Percentiles rank a stretch among this genome's conserved stretches.
Conservation (phyloP, 1,139 yeast genomes). For the Debaryomycetaceae sp. region DNA sequence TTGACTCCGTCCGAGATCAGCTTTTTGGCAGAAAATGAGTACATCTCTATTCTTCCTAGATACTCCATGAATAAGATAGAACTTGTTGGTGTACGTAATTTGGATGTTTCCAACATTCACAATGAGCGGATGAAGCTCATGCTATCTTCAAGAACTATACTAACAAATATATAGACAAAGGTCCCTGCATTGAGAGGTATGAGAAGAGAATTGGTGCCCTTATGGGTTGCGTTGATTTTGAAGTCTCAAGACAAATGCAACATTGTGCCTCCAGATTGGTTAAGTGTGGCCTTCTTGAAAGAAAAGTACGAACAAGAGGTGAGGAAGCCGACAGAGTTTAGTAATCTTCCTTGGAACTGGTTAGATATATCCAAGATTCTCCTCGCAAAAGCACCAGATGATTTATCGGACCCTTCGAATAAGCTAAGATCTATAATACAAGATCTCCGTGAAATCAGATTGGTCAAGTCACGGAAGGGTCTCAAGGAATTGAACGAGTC, state of each 20-base stretch:
- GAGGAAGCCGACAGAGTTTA: constrained; percentile 53
- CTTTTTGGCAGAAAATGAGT: constrained; percentile 81
- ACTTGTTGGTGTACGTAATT: constrained; percentile 54
- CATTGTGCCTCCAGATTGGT: constrained; percentile 86
- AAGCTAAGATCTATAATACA: constrained; percentile 67
- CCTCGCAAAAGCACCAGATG: constrained; percentile 69
- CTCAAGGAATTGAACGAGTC: constrained; percentile 74
- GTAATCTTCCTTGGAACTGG: constrained; percentile 85
- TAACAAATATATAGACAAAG: constrained; percentile 27
- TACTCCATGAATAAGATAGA: constrained; percentile 62
- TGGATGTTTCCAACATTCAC: neutral
- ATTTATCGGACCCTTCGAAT: constrained; percentile 63
- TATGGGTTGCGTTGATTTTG: constrained; percentile 84
- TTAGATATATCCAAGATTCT: constrained; percentile 70
- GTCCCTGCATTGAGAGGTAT: constrained; percentile 61
- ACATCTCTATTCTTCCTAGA: constrained; percentile 69
- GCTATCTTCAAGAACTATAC: constrained; percentile 8
- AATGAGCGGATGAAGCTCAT: neutral
- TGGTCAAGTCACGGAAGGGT: constrained; percentile 79
- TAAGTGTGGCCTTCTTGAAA: constrained; percentile 54
- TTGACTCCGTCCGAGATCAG: constrained; percentile 77
- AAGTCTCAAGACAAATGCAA: constrained; percentile 85
- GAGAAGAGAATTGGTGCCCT: constrained; percentile 68
- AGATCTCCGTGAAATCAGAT: constrained; percentile 80
- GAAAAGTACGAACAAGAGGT: constrained; percentile 68